Conservation (phyloP, 2,329 filamentous ascomycete genomes). For the Aspergillus calidoustus region DNA sequence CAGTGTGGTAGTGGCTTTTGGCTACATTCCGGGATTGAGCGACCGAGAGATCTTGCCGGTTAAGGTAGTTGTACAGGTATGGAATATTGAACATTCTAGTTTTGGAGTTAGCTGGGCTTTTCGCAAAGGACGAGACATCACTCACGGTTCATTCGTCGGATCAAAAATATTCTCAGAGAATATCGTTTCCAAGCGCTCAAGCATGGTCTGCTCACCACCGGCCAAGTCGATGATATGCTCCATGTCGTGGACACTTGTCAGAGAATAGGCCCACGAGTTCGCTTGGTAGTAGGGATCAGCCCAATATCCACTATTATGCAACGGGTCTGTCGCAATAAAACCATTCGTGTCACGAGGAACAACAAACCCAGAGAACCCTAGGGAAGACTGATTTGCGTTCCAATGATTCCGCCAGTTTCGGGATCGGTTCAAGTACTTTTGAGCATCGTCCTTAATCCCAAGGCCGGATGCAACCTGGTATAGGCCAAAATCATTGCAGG, state of each 20-base stretch:
- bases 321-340: constrained; percentile 55
- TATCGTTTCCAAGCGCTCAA: constrained; percentile 60
- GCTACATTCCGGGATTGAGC: constrained; percentile 63
- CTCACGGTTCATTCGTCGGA: constrained; percentile 67
- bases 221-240: constrained; percentile 56
- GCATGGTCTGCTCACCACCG: constrained; percentile 54
- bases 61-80: constrained; percentile 71
- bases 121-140: background rate
- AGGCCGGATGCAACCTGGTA: constrained; percentile 67
- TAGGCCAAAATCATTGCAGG: constrained; percentile 70
- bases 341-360: constrained; percentile 61
- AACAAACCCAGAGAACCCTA: constrained; percentile 69
- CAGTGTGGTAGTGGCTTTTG: constrained; percentile 62
- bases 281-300: constrained; percentile 64
- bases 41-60: constrained; percentile 66
- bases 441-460: constrained; percentile 54
- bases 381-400: constrained; percentile 62
- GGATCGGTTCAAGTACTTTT: constrained; percentile 66
- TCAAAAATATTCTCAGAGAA: constrained; percentile 66
- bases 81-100: constrained; percentile 63
- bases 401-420: constrained; percentile 75
- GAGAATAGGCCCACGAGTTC: constrained; percentile 68
- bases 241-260: constrained; percentile 72
- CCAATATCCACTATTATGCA: constrained; percentile 68
- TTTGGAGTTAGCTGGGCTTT: background rate